Evolutionary conservation across 352 stramenopile genomes (phyloP).

Genomic region (Phytophthora citricola): DNA sequence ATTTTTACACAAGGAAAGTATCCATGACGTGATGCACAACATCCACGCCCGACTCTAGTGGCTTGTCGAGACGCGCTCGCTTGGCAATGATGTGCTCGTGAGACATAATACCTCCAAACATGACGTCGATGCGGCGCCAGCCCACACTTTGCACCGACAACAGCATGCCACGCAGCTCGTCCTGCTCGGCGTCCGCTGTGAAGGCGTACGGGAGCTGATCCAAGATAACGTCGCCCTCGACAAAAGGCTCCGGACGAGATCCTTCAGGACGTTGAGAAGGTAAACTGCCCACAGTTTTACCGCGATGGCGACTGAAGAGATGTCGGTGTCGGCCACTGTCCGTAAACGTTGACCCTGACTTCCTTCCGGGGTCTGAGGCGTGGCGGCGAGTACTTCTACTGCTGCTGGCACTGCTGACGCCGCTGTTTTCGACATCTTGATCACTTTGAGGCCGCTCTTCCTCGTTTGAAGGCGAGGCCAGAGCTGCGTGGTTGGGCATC

Average conservation of each 20-base stretch:
- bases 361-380: slow-evolving; percentile 28
- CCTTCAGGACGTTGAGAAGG: slow-evolving; percentile 23
- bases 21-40: slow-evolving; percentile 82
- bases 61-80: slow-evolving; percentile 62
- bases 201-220: slow-evolving; percentile 77
- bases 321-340: slow-evolving; percentile 19
- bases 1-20: slow-evolving; percentile 61
- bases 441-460: slow-evolving; percentile 14
- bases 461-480: slow-evolving; percentile 31
- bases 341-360: slow-evolving; percentile 21
- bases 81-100: slow-evolving; percentile 88
- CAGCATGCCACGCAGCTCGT: slow-evolving; percentile 79
- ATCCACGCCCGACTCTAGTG: slow-evolving; percentile 67
- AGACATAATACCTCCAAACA: slow-evolving; percentile 73
- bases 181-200: slow-evolving; percentile 59
- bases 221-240: slow-evolving; percentile 62
- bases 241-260: slow-evolving; percentile 57
- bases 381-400: slow-evolving; percentile 17
- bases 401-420: slow-evolving; percentile 21
- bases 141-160: slow-evolving; percentile 75
- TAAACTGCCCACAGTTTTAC: slow-evolving; percentile 30
- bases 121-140: slow-evolving; percentile 75
- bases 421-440: slow-evolving; percentile 22
- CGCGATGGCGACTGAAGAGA: slow-evolving; percentile 27
- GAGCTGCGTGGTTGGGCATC: slow-evolving; percentile 24